Base-by-base conservation (phyloP, 345 rosid species). In the Moricandia moricandioides region DNA sequence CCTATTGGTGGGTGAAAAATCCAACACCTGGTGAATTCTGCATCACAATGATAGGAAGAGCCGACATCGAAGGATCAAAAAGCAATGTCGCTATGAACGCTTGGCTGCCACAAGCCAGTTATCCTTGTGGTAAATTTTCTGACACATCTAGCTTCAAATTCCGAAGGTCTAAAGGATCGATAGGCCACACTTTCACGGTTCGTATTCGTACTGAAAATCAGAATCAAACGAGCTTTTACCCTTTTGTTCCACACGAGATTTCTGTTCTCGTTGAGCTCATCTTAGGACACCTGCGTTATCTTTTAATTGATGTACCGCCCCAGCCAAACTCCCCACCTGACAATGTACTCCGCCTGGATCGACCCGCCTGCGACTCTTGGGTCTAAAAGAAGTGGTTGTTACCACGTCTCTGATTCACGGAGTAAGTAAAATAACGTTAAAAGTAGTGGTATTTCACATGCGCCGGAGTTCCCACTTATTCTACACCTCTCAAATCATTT, bases 271-370 rank as follows among this genome's bases (percentile, higher is more conserved):
- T 10, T 55, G 31, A 54, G 51, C 51, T 45, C 51, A 18, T 10
- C 72, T 69, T 69, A 55, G 80, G 77, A 75, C 75, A 83, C 76
- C 13, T 26, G 54, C 62, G 49, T 80, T 29, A 29, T 29, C 31
- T 29, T 29, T 29, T 29, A 29, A 29, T 0, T 1, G 31, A 29
- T 29, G 31, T 29, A 3, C 31, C 5, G 31, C 31, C 31, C 31
- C 31, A 29, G 31, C 31, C 4, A 29, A 29, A 29, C 31, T 29
- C 31, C 5, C 31, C 31, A 29, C 31, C 31, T 29, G 4, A 29
- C 31, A 29, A 29, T 29, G 31, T 29, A 1, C 31, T 29, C 31
- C 31, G 4, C 31, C 4, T 3, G 31, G 31, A 29, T 29, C 5
- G 73, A 35, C 12, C 54, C 18, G 18, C 54, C 17, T 6, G 10